These are phyloP conservation scores for Quercus gilva DNA, from an alignment of 306 rosid genomes.

Conservation along the genomic window DNA sequence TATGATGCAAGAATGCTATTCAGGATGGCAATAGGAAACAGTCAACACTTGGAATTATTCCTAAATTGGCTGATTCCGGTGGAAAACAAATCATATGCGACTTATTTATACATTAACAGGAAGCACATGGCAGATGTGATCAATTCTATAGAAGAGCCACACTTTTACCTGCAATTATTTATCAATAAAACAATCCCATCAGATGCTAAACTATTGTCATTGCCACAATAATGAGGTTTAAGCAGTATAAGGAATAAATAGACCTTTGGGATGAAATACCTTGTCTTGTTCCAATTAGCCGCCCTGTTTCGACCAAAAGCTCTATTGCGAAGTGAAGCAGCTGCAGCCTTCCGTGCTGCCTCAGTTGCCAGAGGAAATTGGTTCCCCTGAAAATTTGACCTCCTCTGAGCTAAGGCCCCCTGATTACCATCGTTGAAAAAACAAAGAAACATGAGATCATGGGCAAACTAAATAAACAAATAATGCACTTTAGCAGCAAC, in stretches of 20 bases:
- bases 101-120: conserved; percentile 25
- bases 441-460: background rate
- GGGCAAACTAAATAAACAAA: background rate
- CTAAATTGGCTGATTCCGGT: conserved; percentile 49
- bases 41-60: conserved; percentile 46
- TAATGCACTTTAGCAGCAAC: background rate
- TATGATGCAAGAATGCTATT: conserved; percentile 52
- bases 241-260: background rate
- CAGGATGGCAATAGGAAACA: conserved; percentile 44
- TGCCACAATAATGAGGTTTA: background rate
- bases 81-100: conserved; percentile 35
- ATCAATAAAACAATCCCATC: background rate
- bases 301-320: conserved; percentile 42
- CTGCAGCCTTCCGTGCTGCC: conserved; percentile 67
- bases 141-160: conserved; percentile 46
- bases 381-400: conserved; percentile 78
- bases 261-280: conserved; percentile 41
- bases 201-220: conserved; percentile 7
- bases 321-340: conserved; percentile 57
- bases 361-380: conserved; percentile 69
- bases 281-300: conserved; percentile 74
- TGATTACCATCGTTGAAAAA: conserved; percentile 16
- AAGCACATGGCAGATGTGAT: conserved; percentile 41
- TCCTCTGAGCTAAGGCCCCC: conserved; percentile 80
- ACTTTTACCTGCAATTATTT: conserved; percentile 67